Evolutionary conservation across 2,329 filamentous ascomycete genomes (phyloP), one percentile per base, ranked within the genome.

Genomic region (Hypoxylon sp.): DNA sequence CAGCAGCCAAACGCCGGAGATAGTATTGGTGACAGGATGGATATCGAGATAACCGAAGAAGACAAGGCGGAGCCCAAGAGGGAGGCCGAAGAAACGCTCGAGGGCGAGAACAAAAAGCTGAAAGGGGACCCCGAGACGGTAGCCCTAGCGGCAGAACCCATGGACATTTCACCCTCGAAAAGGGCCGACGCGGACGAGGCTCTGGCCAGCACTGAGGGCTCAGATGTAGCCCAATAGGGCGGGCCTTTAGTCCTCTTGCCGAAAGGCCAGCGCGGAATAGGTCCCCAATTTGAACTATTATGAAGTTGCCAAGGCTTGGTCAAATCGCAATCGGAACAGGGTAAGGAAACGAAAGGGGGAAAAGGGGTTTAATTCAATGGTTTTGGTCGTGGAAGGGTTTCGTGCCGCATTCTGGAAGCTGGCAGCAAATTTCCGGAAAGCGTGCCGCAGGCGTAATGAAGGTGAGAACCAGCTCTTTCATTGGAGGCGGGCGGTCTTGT

Each of bases 51-150:
- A 44, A 69, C 44, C 13, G 52, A 68, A 58, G 59, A 76, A 59
- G 77, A 41, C 77, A 41, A 70, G 24, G 32, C 50, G 15, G 79
- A 79, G n/a, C 77, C 83, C 1, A 89, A 89, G 74, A 80, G 85
- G 34, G 85, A 86, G 61, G 86, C 85, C 0, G 82, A 84, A 2
- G 81, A 83, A 20, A 79, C 81, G 2, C 75, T 81, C 0, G 78
- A 80, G 22, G 74, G 75, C 8, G 75, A 75, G 30, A 73, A 72
- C 34, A 87, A 87, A 78, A 85, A 83, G 70, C 53, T 82, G 0
- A 87, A 82, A 74, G 82, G 83, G 53, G 80, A 79, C 44, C 6
- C 52, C 1, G 59, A 48, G 10, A n/a, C 60, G 0, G 30, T 34
- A 6, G 30, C 30, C 19, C n/a, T 47, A 10, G 51, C 46, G 8